Evolutionary conservation across 768 basidiomycete genomes (phyloP).

Genomic region (Tricholoma furcatifolium): DNA sequence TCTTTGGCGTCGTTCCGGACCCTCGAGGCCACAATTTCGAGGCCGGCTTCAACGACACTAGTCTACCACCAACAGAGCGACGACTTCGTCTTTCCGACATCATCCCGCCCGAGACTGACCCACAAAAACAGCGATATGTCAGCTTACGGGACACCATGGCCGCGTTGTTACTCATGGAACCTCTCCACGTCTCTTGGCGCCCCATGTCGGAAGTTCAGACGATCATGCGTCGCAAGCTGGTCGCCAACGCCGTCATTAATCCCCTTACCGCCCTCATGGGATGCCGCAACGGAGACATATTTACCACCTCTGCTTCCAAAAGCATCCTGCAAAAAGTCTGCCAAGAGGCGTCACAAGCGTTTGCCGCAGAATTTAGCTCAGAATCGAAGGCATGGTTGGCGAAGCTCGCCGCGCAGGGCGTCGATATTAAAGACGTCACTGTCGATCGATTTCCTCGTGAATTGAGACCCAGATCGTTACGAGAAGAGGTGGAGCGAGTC

Average conservation of each 20-base stretch:
- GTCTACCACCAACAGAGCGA: slow-evolving; percentile 33
- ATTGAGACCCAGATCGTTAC: slow-evolving; percentile 45
- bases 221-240: slow-evolving; percentile 76
- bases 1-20: slow-evolving; percentile 82
- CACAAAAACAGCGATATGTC: slow-evolving; percentile 43
- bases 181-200: slow-evolving; percentile 61
- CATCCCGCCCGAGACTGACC: slow-evolving; percentile 33
- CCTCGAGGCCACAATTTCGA: slow-evolving; percentile 62
- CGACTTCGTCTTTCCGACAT: slow-evolving; percentile 55
- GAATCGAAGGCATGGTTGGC: slow-evolving; percentile 36
- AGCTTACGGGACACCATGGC: slow-evolving; percentile 70
- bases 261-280: slow-evolving; percentile 81
- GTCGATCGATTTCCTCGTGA: slow-evolving; percentile 43
- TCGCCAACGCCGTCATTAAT: slow-evolving; percentile 80
- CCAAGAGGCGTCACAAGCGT: slow-evolving; percentile 66
- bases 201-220: slow-evolving; percentile 67
- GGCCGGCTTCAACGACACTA: slow-evolving; percentile 39
- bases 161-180: slow-evolving; percentile 53
- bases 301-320: slow-evolving; percentile 40
- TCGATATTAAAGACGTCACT: slow-evolving; percentile 23
- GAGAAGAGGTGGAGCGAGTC: slow-evolving; percentile 57
- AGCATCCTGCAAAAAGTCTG: slow-evolving; percentile 57
- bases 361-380: slow-evolving; percentile 47
- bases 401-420: slow-evolving; percentile 26
- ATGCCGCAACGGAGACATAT: slow-evolving; percentile 77